Conservation (phyloP, 2,329 filamentous ascomycete species). For the Leptodontidium sp. region DNA sequence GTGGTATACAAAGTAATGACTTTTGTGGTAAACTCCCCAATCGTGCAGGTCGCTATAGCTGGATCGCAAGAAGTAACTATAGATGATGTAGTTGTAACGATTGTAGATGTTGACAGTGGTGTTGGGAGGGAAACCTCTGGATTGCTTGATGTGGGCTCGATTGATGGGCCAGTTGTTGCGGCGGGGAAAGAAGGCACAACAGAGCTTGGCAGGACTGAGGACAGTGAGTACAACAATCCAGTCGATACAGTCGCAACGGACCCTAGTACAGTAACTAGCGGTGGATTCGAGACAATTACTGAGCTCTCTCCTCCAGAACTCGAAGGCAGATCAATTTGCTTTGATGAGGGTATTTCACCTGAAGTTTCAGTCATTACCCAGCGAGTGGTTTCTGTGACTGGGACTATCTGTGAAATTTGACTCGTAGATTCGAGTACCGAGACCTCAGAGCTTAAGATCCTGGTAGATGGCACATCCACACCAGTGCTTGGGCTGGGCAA, state of each 20-base stretch:
- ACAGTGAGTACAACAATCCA: background rate
- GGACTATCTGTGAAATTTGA: too few species aligned
- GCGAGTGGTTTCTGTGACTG: too few species aligned
- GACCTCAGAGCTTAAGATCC: too few species aligned
- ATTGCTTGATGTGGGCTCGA: background rate
- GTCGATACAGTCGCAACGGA: background rate
- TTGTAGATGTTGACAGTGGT: slow-evolving; percentile 4
- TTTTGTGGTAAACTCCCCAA: slow-evolving; percentile 10
- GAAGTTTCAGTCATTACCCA: too few species aligned
- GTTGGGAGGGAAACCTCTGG: background rate
- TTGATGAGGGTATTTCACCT: too few species aligned
- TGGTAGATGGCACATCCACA: background rate
- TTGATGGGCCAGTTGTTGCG: background rate
- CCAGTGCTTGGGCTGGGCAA: background rate
- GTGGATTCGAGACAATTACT: background rate
- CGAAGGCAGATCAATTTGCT: background rate
- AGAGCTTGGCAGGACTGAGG: background rate
- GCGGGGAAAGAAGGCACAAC: background rate
- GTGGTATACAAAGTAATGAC: slow-evolving; percentile 11
- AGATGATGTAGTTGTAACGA: background rate
- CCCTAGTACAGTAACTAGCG: background rate
- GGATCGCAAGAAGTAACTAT: slow-evolving; percentile 10
- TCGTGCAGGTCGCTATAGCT: background rate
- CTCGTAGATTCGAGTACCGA: too few species aligned
- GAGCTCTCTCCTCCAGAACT: background rate